Conservation (phyloP, 2,329 filamentous ascomycete genomes). For the Dothiorella sarmentorum region DNA sequence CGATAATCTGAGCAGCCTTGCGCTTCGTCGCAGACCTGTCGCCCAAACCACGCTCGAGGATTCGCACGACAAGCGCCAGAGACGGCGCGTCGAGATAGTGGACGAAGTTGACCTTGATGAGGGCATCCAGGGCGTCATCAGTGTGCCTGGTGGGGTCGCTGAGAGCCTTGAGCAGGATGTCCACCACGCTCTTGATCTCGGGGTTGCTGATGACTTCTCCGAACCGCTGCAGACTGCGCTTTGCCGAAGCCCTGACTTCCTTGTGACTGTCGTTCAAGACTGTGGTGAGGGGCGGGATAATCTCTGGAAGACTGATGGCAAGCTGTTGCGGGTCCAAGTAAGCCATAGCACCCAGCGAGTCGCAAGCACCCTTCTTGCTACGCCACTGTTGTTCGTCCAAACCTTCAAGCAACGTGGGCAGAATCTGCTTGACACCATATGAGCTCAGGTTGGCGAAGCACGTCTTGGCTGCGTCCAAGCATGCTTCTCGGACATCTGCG, state of each 20-base stretch:
- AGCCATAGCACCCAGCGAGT: slow-evolving; percentile 95
- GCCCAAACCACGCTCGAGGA: slow-evolving; percentile 84
- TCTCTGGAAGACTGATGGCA: slow-evolving; percentile 86
- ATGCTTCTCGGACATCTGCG: slow-evolving; percentile 86
- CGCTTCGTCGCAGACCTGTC: slow-evolving; percentile 93
- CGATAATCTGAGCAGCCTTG: slow-evolving; percentile 96
- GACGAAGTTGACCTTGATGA: slow-evolving; percentile 98
- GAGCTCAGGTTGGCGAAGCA: slow-evolving; percentile 93
- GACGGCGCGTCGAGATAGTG: slow-evolving; percentile 98
- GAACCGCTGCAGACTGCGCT: slow-evolving; percentile 94
- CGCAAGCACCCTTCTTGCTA: slow-evolving; percentile 96
- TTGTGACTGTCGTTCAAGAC: slow-evolving; percentile 98
- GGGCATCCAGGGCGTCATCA: slow-evolving; percentile 84
- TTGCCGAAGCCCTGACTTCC: slow-evolving; percentile 86
- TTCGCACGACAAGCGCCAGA: slow-evolving; percentile 88
- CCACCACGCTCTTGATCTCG: slow-evolving; percentile 89
- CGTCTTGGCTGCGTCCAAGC: slow-evolving; percentile 87
- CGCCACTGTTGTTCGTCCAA: slow-evolving; percentile 96
- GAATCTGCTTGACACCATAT: slow-evolving; percentile 89
- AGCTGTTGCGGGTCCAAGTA: slow-evolving; percentile 96
- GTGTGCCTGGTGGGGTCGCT: slow-evolving; percentile 98
- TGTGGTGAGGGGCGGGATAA: slow-evolving; percentile 90
- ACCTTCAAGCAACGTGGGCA: slow-evolving; percentile 86
- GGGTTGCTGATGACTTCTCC: slow-evolving; percentile 98
- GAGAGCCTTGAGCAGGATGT: slow-evolving; percentile 88